Evolutionary conservation across 345 rosid genomes (phyloP), one percentile per base, ranked within the genome.

Genomic region (Syzygium aqueum): DNA sequence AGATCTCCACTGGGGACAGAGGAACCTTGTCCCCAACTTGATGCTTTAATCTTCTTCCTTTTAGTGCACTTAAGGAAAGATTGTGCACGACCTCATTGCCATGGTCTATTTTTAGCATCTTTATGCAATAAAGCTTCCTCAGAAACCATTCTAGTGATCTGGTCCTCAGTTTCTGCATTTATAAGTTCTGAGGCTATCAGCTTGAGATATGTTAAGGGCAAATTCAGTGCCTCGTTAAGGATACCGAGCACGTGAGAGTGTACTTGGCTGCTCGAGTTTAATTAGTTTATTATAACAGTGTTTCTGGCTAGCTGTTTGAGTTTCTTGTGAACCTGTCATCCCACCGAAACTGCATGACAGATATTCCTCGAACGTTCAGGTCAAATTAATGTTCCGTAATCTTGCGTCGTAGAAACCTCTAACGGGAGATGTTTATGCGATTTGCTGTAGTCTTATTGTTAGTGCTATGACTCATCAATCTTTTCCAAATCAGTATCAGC

Each of bases 41-140:
- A 73, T 89, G 49, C 49, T 91, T 89, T 87, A 90, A 54, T 84
- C 28, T 43, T 22, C 46, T 53, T 17, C 15, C 21, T 51, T 28
- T 51, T 30, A 54, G 30, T 10, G 85, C 59, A 21, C 27, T 51
- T 51, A 23, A 52, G 61, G 40, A 54, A 84, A 46, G 59, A 52
- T 84, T 51, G 16, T 37, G 59, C n/a, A 43, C 19, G 85, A 54
- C 89, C 85, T 84, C 63, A 86, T 89, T 73, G 49, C 82, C 84
- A 86, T 84, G 11, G 59, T 77, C 89, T 90, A 90, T 90, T 86
- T 89, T 86, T 88, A 87, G 93, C 89, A 91, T 87, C 87, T 86
- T 61, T 90, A 59, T 28, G 78, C 46, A 49, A 54, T 85, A 89
- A 90, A 87, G 87, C 78, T 90, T 30, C 61, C 51, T 84, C 15